Evolutionary conservation across 2,329 filamentous ascomycete species (phyloP), one percentile per base, ranked within the genome.

Genomic region (Beauveria pseudobassiana): DNA sequence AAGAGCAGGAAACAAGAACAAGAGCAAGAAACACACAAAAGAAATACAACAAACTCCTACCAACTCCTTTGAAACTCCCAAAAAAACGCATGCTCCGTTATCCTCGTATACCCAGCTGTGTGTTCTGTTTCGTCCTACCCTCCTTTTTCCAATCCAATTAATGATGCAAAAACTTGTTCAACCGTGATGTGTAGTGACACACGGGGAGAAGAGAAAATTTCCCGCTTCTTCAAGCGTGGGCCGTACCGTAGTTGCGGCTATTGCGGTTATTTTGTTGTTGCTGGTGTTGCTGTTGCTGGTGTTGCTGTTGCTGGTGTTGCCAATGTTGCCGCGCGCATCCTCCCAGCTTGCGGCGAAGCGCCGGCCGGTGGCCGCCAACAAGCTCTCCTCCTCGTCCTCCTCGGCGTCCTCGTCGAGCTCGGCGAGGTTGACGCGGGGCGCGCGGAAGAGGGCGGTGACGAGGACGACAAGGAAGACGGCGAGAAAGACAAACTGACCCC

Each of bases 401-500:
- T 96, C 91, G 18, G 93, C 87, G 70, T 97, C 93, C 64, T 93
- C 90, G 66, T 98, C 95, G 8, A 96, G 73, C 69, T 93, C 87
- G 51, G 84, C 82, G 61, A 93, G 80, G 68, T 93, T 86, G 42
- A 96, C 75, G 70, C 83, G 87, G 0, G 93, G 93, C 1, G 91
- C 87, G 48, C 89, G 86, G 80, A 98, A 88, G 0, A 97, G 76
- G 3, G 89, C 86, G 0, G 90, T 89, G 24, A 91, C 63, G 67
- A 96, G 90, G 14, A 96, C 87, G 60, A 96, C 76, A 10, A 96
- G 74, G 74, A 96, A 97, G 22, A 97, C 81, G 40, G 76, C 88
- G 49, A 99, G 76, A 77, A 99, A 98, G 14, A 83, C 89, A 71
- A 97, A 98, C 70, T 99, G 95, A 0, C 92, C 90, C 92, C 93